Percentiles rank a stretch among this genome's conserved stretches.
Evolutionary conservation across 495 filamentous ascomycete species (phyloP).

Genomic region (Aspergillus indologenus): DNA sequence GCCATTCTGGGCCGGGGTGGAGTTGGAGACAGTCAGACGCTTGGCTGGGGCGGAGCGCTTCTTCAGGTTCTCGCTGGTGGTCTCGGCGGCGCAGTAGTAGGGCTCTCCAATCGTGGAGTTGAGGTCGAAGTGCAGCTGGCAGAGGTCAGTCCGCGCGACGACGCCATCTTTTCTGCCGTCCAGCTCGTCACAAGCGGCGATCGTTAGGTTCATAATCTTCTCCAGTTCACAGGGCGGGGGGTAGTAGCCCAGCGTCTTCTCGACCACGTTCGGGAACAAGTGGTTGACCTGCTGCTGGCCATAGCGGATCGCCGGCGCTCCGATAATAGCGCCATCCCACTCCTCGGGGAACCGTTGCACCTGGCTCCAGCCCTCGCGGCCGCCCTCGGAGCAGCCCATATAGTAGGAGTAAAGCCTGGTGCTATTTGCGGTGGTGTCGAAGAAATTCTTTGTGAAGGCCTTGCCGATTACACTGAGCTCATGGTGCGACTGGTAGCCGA

Average conservation of each 20-base stretch:
- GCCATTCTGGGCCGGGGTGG: constrained; percentile 30
- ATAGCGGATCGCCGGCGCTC: constrained; percentile 52
- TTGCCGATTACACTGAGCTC: constrained; percentile 37
- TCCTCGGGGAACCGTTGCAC: constrained; percentile 49
- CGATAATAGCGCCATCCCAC: constrained; percentile 48
- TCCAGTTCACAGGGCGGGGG: constrained; percentile 50
- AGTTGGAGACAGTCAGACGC: no score
- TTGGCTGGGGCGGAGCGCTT: no score
- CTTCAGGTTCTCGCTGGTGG: constrained; percentile 28
- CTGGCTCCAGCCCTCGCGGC: constrained; percentile 45
- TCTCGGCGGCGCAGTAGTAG: constrained; percentile 47
- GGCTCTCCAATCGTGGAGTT: constrained; percentile 42
- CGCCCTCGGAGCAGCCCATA: constrained; percentile 37
- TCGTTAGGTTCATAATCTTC: constrained; percentile 49
- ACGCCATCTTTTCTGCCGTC: constrained; percentile 53
- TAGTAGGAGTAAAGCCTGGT: constrained; percentile 37
- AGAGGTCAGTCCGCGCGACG: constrained; percentile 49
- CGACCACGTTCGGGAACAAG: constrained; percentile 41
- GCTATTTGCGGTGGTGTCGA: constrained; percentile 23
- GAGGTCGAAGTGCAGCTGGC: constrained; percentile 45
- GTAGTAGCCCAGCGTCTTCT: constrained; percentile 47
- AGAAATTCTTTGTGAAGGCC: constrained; percentile 31
- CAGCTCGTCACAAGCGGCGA: constrained; percentile 50
- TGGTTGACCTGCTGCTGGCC: constrained; percentile 51
- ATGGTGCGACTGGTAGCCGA: constrained; percentile 39